A percentile compares a stretch with the other conserved stretches of the same genome.
These are phyloP conservation scores for Sugiyamaella paludigena DNA, from an alignment of 1,139 yeast genomes.

Conservation along the genomic window DNA sequence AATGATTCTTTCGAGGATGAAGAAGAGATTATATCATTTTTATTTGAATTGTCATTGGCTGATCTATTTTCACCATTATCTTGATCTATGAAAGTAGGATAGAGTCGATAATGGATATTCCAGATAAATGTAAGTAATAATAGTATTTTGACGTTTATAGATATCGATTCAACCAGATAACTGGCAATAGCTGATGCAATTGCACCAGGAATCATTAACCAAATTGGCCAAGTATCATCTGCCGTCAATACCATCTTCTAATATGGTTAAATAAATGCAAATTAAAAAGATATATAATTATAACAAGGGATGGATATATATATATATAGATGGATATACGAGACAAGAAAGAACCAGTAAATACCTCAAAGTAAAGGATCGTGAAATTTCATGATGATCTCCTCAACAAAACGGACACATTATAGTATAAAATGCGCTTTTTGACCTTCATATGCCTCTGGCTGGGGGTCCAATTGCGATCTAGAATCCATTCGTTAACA, in stretches of 20 bases:
- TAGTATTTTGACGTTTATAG: constrained; percentile 24
- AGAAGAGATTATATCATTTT: not conserved
- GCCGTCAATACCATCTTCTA: constrained; percentile 11
- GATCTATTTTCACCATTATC: constrained; percentile 8
- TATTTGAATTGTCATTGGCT: constrained; percentile 7
- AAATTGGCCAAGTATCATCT: constrained; percentile 20
- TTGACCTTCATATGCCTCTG: too few relatives aligned
- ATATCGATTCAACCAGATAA: constrained; percentile 8
- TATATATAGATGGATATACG: too few relatives aligned
- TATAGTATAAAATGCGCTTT: too few relatives aligned
- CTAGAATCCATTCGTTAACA: too few relatives aligned
- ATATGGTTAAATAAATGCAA: too few relatives aligned
- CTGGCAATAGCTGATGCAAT: constrained; percentile 5
- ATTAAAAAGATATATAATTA: too few relatives aligned
- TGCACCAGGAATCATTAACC: constrained; percentile 15
- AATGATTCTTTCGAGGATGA: not conserved
- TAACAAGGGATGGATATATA: not conserved
- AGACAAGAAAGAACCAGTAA: too few relatives aligned
- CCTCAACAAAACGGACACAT: too few relatives aligned
- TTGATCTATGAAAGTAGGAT: constrained; percentile 20
- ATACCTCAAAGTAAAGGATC: too few relatives aligned
- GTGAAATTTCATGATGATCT: too few relatives aligned
- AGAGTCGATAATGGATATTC: constrained; percentile 22
- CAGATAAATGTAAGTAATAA: constrained; percentile 24
- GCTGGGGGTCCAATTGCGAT: too few relatives aligned